Evolutionary conservation across 805 yeast species (phyloP).

Genomic region (Groenewaldozyma salmanticensis): DNA sequence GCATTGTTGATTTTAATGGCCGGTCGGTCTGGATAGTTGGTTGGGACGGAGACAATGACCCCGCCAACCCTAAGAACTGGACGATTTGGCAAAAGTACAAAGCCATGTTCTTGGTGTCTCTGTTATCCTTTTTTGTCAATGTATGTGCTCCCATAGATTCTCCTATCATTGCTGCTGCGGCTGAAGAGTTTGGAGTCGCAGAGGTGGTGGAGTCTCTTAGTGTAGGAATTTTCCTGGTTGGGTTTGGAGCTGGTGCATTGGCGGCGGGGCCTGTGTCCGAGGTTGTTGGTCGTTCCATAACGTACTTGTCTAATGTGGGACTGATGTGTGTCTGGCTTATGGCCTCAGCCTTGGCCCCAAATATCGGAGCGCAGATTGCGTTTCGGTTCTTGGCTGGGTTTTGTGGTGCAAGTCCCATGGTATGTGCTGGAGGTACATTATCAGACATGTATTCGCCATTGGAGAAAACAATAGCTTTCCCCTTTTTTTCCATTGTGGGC

Average conservation of each 20-base stretch:
- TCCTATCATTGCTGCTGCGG: background rate
- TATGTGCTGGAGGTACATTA: background rate
- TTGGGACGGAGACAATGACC: background rate
- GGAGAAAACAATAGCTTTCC: background rate
- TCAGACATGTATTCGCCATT: background rate
- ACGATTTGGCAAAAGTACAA: background rate
- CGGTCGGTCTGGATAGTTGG: background rate
- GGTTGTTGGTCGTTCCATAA: background rate
- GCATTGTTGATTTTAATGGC: background rate
- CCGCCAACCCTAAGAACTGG: background rate
- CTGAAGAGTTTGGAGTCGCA: background rate
- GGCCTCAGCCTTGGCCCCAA: background rate
- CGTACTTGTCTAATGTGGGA: background rate
- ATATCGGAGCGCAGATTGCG: background rate
- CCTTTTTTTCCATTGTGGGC: background rate
- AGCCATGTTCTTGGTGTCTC: background rate
- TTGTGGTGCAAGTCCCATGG: background rate
- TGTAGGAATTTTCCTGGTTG: background rate
- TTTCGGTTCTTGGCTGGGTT: background rate
- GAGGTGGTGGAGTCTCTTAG: background rate
- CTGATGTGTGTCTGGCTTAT: background rate
- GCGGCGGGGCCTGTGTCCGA: background rate
- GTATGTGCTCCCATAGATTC: background rate
- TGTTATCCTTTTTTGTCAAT: background rate
- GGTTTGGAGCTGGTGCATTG: background rate